Conservation (phyloP, 1,284 basidiomycete genomes). For the Takashimella tepidaria region DNA sequence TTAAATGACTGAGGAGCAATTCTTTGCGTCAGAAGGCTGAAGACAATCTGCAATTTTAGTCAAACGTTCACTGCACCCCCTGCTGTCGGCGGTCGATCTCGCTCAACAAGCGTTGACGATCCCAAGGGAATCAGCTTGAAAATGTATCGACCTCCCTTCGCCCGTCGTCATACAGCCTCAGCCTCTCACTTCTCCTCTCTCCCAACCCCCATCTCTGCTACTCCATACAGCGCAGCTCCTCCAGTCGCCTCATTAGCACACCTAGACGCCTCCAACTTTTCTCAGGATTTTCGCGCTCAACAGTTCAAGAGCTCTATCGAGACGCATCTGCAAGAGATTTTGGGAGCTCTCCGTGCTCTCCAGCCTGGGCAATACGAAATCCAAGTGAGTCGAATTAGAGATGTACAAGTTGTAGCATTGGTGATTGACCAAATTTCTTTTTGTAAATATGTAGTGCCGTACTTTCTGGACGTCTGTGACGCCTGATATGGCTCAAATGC, state of each 20-base stretch:
- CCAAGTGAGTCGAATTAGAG: slow-evolving; percentile 33
- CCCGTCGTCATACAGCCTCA: slow-evolving; percentile 16
- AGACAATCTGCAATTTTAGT: not conserved
- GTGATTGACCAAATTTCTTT: not conserved
- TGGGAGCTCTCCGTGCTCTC: slow-evolving; percentile 22
- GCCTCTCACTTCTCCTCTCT: slow-evolving; percentile 2
- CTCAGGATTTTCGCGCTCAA: not conserved
- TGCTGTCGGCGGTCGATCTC: slow-evolving; percentile 12
- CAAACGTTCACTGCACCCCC: not conserved
- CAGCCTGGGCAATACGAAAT: slow-evolving; percentile 34
- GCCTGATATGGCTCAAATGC: slow-evolving; percentile 14
- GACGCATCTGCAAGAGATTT: slow-evolving; percentile 16
- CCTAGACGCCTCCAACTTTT: not conserved
- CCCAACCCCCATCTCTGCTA: not conserved
- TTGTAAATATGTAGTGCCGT: slow-evolving; percentile 17
- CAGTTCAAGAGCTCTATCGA: not conserved
- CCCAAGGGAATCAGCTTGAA: not conserved
- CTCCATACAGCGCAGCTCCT: not conserved
- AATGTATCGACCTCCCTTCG: slow-evolving; percentile 1
- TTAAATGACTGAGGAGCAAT: too few species aligned
- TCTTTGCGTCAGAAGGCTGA: slow-evolving; percentile 1
- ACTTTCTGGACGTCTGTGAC: slow-evolving; percentile 29
- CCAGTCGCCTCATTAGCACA: not conserved
- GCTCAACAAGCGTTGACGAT: slow-evolving; percentile 2
- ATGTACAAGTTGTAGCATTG: too few species aligned